Evolutionary conservation across 768 basidiomycete species (phyloP).

Genomic region (Agaricus sinodeliciosus): DNA sequence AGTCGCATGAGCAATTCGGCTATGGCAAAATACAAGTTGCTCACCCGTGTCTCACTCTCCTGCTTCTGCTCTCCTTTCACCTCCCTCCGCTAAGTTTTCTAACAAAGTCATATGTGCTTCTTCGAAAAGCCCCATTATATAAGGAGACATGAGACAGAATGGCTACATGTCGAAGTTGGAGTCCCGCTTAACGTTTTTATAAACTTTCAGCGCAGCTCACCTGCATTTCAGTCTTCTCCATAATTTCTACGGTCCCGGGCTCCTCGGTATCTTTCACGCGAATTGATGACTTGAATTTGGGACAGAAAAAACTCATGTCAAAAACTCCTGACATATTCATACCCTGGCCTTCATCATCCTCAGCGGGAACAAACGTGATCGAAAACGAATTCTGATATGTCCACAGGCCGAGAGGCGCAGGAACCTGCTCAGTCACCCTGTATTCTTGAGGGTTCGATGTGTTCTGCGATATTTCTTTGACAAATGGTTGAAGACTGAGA

Average conservation of each 20-base stretch:
- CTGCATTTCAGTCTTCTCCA: conserved; percentile 20
- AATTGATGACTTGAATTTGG: conserved; percentile 13
- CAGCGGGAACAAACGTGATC: not conserved
- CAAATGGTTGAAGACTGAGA: conserved; percentile 6
- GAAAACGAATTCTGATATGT: not conserved
- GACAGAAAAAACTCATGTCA: not conserved
- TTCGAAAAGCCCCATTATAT: conserved; percentile 22
- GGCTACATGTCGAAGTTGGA: conserved; percentile 16
- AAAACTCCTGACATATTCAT: conserved; percentile 14
- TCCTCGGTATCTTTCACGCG: conserved; percentile 13
- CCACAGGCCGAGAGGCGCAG: not conserved
- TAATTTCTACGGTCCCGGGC: conserved; percentile 17
- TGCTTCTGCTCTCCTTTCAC: conserved; percentile 12
- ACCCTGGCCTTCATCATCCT: conserved; percentile 15
- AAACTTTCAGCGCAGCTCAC: conserved; percentile 13
- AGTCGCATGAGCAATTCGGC: too few relatives aligned
- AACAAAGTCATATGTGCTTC: conserved; percentile 21
- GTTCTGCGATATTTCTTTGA: conserved; percentile 2
- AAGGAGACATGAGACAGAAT: conserved; percentile 28
- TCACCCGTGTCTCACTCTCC: not conserved
- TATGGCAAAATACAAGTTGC: too few relatives aligned
- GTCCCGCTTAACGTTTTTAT: not conserved
- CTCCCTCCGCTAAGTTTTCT: conserved; percentile 18
- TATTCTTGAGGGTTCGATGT: not conserved
- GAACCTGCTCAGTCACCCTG: conserved; percentile 1